Conservation (phyloP, 1,284 basidiomycete species). For the Uromyces viciae-fabae region DNA sequence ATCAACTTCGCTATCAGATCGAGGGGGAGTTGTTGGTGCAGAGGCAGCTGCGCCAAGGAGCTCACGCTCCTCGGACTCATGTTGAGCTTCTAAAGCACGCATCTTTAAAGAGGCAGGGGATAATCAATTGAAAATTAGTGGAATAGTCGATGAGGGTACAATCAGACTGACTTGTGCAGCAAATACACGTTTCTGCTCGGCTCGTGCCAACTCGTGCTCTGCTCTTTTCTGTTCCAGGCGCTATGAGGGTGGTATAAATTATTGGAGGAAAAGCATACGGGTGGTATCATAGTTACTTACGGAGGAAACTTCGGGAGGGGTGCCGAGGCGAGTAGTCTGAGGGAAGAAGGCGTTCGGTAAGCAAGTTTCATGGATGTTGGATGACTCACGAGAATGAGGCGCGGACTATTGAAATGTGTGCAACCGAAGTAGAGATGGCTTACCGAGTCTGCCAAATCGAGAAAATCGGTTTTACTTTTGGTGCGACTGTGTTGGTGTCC, state of each 20-base stretch:
- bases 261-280: background rate
- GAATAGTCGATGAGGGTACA: constrained; percentile 62
- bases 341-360: background rate
- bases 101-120: constrained; percentile 38
- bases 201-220: constrained; percentile 80
- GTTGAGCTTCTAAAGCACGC: constrained; percentile 46
- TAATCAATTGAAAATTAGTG: constrained; percentile 10
- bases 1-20: constrained; percentile 38
- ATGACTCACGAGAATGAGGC: background rate
- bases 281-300: background rate
- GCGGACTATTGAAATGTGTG: background rate
- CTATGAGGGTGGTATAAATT: constrained; percentile 56
- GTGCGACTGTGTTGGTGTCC: constrained; percentile 45
- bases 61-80: constrained; percentile 47
- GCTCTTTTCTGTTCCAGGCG: constrained; percentile 82
- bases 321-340: constrained; percentile 41
- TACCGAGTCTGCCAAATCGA: constrained; percentile 83
- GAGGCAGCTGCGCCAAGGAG: constrained; percentile 34
- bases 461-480: constrained; percentile 63
- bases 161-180: constrained; percentile 89
- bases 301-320: constrained; percentile 36
- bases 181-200: constrained; percentile 77
- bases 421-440: constrained; percentile 54
- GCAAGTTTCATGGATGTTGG: background rate
- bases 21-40: constrained; percentile 45